Evolutionary conservation across 148 eudicot genomes (phyloP), one percentile per base, ranked within the genome.

Genomic region (Rhododendron ovatum): DNA sequence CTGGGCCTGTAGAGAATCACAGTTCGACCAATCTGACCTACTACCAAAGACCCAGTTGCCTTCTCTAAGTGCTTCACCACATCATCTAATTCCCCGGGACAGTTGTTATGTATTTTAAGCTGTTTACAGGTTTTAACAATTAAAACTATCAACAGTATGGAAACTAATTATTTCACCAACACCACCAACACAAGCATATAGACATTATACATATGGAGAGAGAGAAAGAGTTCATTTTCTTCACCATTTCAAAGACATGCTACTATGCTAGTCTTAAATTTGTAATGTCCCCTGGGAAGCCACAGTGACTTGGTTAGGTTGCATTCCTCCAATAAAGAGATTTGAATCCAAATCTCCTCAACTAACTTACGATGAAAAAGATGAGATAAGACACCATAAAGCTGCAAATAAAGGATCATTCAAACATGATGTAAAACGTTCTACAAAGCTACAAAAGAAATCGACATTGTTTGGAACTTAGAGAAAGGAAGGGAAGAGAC

Each of bases 1-100:
- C 99, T 97, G 11, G 99, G 99, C 79, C 98, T 87, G 84, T 97
- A 97, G n/a, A 97, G 92, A 81, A 97, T 97, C 85, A 95, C 98
- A 11, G 94, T 94, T 82, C 98, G 93, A 71, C 99, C 98, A 85
- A 97, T 94, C 88, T 91, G 94, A 77, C 93, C 89, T 83, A 97
- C 95, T 30, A 85, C 95, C 53, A 93, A 93, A 6, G 98, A 94
- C 18, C 95, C 98, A 47, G 98, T 94, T 67, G 90, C 86, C 87
- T 85, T 87, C 87, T 97, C 95, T 79, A 97, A 84, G 24, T 85
- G 94, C 87, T 89, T 93, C 85, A 97, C 93, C 61, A 86, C 93
- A 82, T 97, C 98, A 4, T 92, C 95, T 28, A 97, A 33, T 89
- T 95, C 99, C 43, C 86, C 96, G 0, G 98, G 98, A 82, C 96